A percentile compares a stretch with the other conserved stretches of the same genome.
Conservation (phyloP, 345 rosid genomes). For the Boechera retrofracta region DNA sequence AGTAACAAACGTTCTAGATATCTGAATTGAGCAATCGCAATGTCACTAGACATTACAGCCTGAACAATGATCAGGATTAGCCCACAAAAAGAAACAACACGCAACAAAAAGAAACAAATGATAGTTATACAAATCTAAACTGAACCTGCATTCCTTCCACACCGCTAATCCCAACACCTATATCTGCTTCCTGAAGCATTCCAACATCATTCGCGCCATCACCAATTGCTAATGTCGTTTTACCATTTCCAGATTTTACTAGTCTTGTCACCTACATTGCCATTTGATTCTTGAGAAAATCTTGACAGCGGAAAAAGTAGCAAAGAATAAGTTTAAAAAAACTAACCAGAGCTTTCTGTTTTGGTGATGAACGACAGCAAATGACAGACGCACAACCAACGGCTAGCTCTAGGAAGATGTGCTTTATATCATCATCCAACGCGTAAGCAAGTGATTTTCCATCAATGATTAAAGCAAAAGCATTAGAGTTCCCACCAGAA, state of each 20-base stretch:
- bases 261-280: conserved; percentile 80
- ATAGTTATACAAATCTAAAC: neutral
- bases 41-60: conserved; percentile 98
- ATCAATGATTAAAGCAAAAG: conserved; percentile 86
- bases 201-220: conserved; percentile 99
- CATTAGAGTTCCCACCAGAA: conserved; percentile 60
- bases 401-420: conserved; percentile 75
- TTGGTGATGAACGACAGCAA: conserved; percentile 97
- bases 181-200: conserved; percentile 99
- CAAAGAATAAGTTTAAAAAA: neutral
- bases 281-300: conserved; percentile 29
- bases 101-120: neutral
- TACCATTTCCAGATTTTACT: conserved; percentile 82
- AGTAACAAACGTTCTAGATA: conserved; percentile 89
- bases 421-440: conserved; percentile 73
- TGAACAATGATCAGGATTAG: conserved; percentile 40
- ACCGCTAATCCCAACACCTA: conserved; percentile 94
- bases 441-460: conserved; percentile 96
- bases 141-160: conserved; percentile 99
- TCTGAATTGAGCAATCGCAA: conserved; percentile 90
- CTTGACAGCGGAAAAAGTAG: neutral
- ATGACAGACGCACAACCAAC: conserved; percentile 88
- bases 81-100: neutral
- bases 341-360: conserved; percentile 94
- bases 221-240: conserved; percentile 87